A percentile compares a stretch with the other conserved stretches of the same genome.
phyloP scores from a whole-genome alignment of 805 yeast genomes.

The Vanderwaltozyma polyspora region DNA sequence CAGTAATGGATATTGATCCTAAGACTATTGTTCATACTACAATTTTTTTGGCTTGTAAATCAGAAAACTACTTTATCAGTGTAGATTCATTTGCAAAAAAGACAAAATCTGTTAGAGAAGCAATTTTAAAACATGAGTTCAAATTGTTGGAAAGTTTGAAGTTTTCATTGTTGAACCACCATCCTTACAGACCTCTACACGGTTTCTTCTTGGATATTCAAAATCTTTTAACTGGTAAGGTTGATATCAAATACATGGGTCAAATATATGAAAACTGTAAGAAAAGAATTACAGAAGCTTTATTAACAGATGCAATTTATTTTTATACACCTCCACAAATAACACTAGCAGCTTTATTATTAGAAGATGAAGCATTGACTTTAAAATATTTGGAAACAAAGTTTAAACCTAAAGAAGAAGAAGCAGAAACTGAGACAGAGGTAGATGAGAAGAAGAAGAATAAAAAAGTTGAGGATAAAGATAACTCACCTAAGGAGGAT shows the following conservation, averaged over 20 bases:
- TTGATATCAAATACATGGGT: constrained; percentile 51
- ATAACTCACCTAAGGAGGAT: no score
- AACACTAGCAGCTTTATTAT: constrained; percentile 75
- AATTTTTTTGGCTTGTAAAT: constrained; percentile 81
- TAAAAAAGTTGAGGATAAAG: constrained; percentile 1
- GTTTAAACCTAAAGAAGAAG: constrained; percentile 29
- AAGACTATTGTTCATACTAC: constrained; percentile 71
- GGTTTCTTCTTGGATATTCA: constrained; percentile 93
- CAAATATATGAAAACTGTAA: constrained; percentile 61
- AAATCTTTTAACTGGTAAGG: constrained; percentile 33
- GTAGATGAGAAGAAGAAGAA: constrained; percentile 2
- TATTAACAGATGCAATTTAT: constrained; percentile 66
- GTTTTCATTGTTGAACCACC: constrained; percentile 78
- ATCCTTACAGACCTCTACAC: constrained; percentile 80
- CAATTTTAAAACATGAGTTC: constrained; percentile 72
- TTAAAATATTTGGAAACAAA: constrained; percentile 58
- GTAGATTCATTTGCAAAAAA: constrained; percentile 68
- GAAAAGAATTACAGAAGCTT: constrained; percentile 50
- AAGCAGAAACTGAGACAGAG: constrained; percentile 2
- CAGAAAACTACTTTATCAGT: constrained; percentile 83
- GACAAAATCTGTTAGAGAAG: constrained; percentile 54
- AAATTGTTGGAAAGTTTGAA: constrained; percentile 57
- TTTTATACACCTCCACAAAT: constrained; percentile 90
- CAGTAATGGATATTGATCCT: constrained; percentile 84
- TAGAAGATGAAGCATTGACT: constrained; percentile 51